Percentiles rank a stretch among this genome's conserved stretches.
These are phyloP conservation scores for Zygotorulaspora chibaensis DNA, from an alignment of 805 yeast genomes.

Conservation along the genomic window DNA sequence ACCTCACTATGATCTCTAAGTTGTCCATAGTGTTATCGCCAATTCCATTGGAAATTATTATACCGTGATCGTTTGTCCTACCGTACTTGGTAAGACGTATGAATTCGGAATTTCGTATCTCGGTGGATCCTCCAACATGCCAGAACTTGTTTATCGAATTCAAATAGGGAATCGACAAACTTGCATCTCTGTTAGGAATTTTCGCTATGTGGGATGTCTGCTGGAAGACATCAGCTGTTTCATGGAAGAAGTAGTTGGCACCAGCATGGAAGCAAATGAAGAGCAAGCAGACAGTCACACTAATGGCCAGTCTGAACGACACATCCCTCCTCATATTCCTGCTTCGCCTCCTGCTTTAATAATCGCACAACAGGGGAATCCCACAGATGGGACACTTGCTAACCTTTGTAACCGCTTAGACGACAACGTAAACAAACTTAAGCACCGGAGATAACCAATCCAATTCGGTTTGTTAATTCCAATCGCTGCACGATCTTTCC, in stretches of 20 bases:
- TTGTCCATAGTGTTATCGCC: slow-evolving; percentile 34
- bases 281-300: slow-evolving; percentile 4
- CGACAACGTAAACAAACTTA: too few relatives aligned
- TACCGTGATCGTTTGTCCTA: slow-evolving; percentile 19
- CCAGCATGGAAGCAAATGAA: slow-evolving; percentile 8
- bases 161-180: slow-evolving; percentile 27
- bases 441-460: neutral
- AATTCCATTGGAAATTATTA: slow-evolving; percentile 30
- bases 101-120: slow-evolving; percentile 27
- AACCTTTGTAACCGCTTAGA: too few relatives aligned
- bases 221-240: neutral
- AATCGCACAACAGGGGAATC: neutral
- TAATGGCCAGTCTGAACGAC: slow-evolving; percentile 5
- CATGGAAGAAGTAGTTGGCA: neutral
- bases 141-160: slow-evolving; percentile 30
- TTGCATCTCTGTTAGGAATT: slow-evolving; percentile 25
- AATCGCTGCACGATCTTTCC: neutral
- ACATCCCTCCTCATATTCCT: slow-evolving; percentile 7
- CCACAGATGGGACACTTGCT: neutral
- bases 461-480: neutral
- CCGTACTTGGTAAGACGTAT: slow-evolving; percentile 23
- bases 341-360: too few relatives aligned
- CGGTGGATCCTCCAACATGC: slow-evolving; percentile 30
- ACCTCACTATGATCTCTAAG: slow-evolving; percentile 26
- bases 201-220: slow-evolving; percentile 13